These are phyloP conservation scores for Draba incana DNA, from an alignment of 345 rosid genomes.

Conservation along the genomic window DNA sequence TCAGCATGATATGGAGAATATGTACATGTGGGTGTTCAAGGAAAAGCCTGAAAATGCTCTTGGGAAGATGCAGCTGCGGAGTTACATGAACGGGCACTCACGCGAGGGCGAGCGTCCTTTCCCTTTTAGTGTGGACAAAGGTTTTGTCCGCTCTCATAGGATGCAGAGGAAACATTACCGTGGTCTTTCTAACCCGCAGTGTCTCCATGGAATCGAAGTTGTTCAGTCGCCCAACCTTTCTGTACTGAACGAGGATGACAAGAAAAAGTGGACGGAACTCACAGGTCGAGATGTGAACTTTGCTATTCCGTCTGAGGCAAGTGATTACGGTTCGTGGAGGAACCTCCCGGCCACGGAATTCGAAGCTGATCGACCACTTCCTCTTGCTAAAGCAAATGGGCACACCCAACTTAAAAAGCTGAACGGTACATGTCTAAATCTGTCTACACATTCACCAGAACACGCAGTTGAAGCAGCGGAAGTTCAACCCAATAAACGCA, in stretches of 20 bases:
- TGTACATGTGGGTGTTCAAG: slow-evolving; percentile 84
- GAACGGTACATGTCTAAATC: slow-evolving; percentile 57
- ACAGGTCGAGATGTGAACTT: slow-evolving; percentile 67
- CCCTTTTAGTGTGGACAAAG: slow-evolving; percentile 70
- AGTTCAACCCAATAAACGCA: slow-evolving; percentile 55
- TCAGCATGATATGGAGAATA: slow-evolving; percentile 87
- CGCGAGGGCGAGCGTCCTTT: slow-evolving; percentile 79
- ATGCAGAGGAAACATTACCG: slow-evolving; percentile 86
- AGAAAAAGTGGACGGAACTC: slow-evolving; percentile 71
- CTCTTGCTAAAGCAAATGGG: slow-evolving; percentile 45
- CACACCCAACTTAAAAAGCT: slow-evolving; percentile 52
- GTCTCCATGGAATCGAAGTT: slow-evolving; percentile 74
- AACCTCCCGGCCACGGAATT: slow-evolving; percentile 61
- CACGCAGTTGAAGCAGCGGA: slow-evolving; percentile 47
- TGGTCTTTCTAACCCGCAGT: slow-evolving; percentile 81
- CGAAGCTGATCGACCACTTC: slow-evolving; percentile 57
- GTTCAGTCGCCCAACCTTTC: slow-evolving; percentile 62
- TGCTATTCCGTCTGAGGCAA: slow-evolving; percentile 62
- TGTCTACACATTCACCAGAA: slow-evolving; percentile 66
- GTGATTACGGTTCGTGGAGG: slow-evolving; percentile 72
- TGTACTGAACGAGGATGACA: slow-evolving; percentile 63
- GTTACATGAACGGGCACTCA: slow-evolving; percentile 82
- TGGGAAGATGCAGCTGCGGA: slow-evolving; percentile 82
- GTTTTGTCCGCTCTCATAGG: slow-evolving; percentile 78
- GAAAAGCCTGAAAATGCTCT: slow-evolving; percentile 76